Conservation (phyloP, 2,329 filamentous ascomycete genomes). For the Venturiaceae sp. region DNA sequence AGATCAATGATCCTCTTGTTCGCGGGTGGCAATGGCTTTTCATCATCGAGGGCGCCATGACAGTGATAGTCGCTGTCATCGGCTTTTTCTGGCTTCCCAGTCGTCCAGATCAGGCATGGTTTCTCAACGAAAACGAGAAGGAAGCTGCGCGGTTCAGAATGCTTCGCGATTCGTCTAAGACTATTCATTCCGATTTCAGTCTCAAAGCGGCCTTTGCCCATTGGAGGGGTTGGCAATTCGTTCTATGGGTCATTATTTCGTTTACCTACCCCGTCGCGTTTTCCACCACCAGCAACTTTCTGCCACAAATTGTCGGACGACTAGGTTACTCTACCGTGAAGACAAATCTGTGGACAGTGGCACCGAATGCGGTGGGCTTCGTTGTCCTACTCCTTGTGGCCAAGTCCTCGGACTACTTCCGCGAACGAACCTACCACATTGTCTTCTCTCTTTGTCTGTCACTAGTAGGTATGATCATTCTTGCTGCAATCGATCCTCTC, state of each 20-base stretch:
- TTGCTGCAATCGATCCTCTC: slow-evolving; percentile 33
- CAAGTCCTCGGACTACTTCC: slow-evolving; percentile 33
- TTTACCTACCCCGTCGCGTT: slow-evolving; percentile 11
- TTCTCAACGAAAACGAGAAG: slow-evolving; percentile 35
- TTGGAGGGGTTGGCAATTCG: slow-evolving; percentile 14
- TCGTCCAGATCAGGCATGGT: slow-evolving; percentile 41
- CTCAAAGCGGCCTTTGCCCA: slow-evolving; percentile 13
- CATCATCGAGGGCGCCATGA: slow-evolving; percentile 37
- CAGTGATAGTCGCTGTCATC: slow-evolving; percentile 33
- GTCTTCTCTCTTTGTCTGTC: slow-evolving; percentile 12
- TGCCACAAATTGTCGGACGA: slow-evolving; percentile 55
- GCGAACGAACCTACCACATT: slow-evolving; percentile 38
- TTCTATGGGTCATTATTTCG: slow-evolving; percentile 28
- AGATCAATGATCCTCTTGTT: slow-evolving; percentile 35
- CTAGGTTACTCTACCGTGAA: slow-evolving; percentile 50
- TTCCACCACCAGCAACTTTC: slow-evolving; percentile 25
- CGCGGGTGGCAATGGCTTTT: slow-evolving; percentile 43
- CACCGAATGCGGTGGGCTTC: background rate
- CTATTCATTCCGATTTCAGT: slow-evolving; percentile 1
- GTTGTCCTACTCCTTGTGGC: slow-evolving; percentile 12
- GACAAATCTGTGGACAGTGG: slow-evolving; percentile 31
- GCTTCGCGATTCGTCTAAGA: slow-evolving; percentile 9
- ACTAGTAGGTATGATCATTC: slow-evolving; percentile 29
- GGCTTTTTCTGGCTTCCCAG: slow-evolving; percentile 42
- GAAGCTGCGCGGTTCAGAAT: slow-evolving; percentile 38